phyloP scores from a whole-genome alignment of 768 basidiomycete genomes.

The Lactarius deliciosus region DNA sequence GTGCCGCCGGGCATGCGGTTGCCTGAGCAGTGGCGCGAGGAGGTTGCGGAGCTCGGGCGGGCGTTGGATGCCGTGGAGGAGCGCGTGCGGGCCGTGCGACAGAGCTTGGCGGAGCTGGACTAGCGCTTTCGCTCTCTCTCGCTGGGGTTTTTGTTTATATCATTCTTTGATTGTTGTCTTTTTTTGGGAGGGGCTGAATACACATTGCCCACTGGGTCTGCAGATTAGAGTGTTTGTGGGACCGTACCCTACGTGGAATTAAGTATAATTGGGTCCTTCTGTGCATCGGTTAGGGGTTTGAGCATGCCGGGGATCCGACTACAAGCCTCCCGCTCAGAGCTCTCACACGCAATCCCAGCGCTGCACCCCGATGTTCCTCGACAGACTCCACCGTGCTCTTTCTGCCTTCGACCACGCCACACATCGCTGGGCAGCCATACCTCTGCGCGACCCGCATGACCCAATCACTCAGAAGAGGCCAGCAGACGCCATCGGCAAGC shows the following conservation, averaged over 20 bases:
- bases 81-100: conserved; percentile 20
- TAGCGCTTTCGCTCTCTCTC: conserved; percentile 2
- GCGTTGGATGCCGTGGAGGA: conserved; percentile 24
- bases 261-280: too few species aligned
- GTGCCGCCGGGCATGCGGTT: not conserved
- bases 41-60: conserved; percentile 20
- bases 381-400: too few species aligned
- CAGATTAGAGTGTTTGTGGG: not conserved
- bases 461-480: too few species aligned
- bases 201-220: not conserved
- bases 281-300: too few species aligned
- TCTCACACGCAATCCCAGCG: too few species aligned
- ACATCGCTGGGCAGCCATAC: too few species aligned
- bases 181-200: not conserved
- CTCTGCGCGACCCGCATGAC: too few species aligned
- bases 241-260: not conserved
- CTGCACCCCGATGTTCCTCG: too few species aligned
- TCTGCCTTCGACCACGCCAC: too few species aligned
- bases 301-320: too few species aligned
- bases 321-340: too few species aligned
- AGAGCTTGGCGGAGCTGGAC: conserved; percentile 20
- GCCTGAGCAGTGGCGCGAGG: conserved; percentile 28
- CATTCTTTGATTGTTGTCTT: not conserved
- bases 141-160: not conserved
- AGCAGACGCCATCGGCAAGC: too few species aligned